Evolutionary conservation across 495 filamentous ascomycete genomes (phyloP).

Genomic region (Trypethelium eluteriae): DNA sequence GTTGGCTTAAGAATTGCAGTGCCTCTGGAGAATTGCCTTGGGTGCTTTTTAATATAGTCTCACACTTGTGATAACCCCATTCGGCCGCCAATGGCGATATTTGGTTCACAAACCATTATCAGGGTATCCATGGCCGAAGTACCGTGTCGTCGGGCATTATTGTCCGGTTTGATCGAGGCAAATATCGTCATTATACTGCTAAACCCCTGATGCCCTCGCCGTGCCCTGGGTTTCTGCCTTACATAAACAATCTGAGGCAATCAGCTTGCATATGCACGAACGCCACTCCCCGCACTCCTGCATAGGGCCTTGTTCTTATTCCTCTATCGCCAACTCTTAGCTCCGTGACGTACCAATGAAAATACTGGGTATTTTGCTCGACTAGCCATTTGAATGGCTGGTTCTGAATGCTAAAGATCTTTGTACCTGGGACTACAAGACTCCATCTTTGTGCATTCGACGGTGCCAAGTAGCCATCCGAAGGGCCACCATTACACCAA

Average conservation of each 20-base stretch:
- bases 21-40: not conserved
- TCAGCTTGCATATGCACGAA: slow-evolving; percentile 1
- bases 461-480: no score
- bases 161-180: not conserved
- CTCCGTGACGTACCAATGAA: not conserved
- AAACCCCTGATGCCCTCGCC: not conserved
- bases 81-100: not conserved
- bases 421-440: not conserved
- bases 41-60: not conserved
- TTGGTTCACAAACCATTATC: not conserved
- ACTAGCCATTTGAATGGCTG: not conserved
- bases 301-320: not conserved
- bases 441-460: no score
- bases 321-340: not conserved
- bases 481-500: no score
- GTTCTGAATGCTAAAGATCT: not conserved
- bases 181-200: slow-evolving; percentile 2
- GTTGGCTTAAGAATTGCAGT: not conserved
- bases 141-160: no score
- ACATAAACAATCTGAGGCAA: slow-evolving; percentile 11
- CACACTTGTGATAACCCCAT: not conserved
- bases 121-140: no score
- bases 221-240: not conserved
- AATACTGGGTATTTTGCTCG: not conserved
- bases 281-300: not conserved